Evolutionary conservation across 164 flowering plant species (phyloP), one percentile per base, ranked within the genome.

Genomic region (Paratinospora sagittata): DNA sequence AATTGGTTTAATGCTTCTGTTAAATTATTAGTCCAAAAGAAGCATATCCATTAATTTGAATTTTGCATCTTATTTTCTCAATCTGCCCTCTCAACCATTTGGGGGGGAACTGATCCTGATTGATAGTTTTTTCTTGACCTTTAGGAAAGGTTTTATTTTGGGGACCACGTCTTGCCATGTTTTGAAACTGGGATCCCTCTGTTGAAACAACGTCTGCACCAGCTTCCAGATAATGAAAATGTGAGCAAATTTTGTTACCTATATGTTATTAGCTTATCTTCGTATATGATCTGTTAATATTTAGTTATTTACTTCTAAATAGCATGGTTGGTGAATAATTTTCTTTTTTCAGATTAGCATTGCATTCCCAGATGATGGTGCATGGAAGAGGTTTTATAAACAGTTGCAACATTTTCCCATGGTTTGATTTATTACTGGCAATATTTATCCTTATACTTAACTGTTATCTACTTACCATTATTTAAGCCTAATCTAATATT

Each of bases 281-380:
- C 49, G 11, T 9, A 21, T 17, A 12, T 6, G 17, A 19, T 47
- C 37, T 30, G 26, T 37, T n/a, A 39, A 3, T 30, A 30, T 30
- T 30, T n/a, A n/a, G n/a, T 21, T 23, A 6, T 0, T 27, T 33
- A 34, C 5, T 19, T 33, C 23, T 37, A n/a, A 6, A 17, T 14
- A 65, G 21, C 11, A 6, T 24, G 10, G 3, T 24, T 6, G 30
- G 65, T 27, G 21, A 24, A 23, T n/a, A 3, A 8, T 34, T 27
- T 23, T 63, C 30, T 8, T 65, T 12, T 36, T 76, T 41, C 86
- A 95, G 97, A 78, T 95, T 27, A 85, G 83, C 68, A 80, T 95
- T 69, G 98, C 97, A 74, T 95, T 95, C 82, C 98, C 97, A 6
- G 97, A 95, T 83, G 98, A 95, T 84, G 98, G 98, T 72, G 98